Evolutionary conservation across 768 basidiomycete species (phyloP).

Genomic region (Calocybe indica): DNA sequence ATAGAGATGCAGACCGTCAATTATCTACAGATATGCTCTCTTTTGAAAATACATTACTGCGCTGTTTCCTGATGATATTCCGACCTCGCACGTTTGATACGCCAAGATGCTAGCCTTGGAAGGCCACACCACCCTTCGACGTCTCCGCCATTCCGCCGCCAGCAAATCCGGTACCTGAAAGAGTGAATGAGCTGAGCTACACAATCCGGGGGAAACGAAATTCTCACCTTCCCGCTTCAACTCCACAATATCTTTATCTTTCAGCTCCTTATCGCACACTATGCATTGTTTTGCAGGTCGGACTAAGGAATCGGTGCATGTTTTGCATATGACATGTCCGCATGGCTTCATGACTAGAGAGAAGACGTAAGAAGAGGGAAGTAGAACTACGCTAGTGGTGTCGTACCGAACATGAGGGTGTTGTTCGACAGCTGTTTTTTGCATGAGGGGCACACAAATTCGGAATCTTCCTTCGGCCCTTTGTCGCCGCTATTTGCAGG

Average conservation of each 20-base stretch:
- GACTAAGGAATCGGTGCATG: slow-evolving; percentile 85
- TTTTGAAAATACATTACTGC: not conserved
- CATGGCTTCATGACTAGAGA: slow-evolving; percentile 74
- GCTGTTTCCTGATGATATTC: not conserved
- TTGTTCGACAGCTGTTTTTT: slow-evolving; percentile 82
- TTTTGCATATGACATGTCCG: slow-evolving; percentile 88
- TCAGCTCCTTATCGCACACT: slow-evolving; percentile 68
- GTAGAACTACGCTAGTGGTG: not conserved
- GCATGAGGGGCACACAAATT: slow-evolving; percentile 84
- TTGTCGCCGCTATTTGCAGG: slow-evolving; percentile 31
- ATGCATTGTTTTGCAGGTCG: slow-evolving; percentile 77
- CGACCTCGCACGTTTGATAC: not conserved
- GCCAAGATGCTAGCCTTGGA: slow-evolving; percentile 62
- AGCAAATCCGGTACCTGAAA: slow-evolving; percentile 83
- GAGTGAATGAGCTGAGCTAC: not conserved
- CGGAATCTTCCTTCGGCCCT: slow-evolving; percentile 44
- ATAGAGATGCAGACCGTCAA: no score
- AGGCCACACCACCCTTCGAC: slow-evolving; percentile 70
- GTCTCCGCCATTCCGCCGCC: slow-evolving; percentile 94
- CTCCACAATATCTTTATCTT: slow-evolving; percentile 72
- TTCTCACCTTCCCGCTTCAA: slow-evolving; percentile 78
- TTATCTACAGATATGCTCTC: no score
- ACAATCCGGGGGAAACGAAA: not conserved
- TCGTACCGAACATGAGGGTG: slow-evolving; percentile 61
- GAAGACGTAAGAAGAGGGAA: not conserved